phyloP scores from a whole-genome alignment of 768 basidiomycete species.

The Plicaturopsis crispa region DNA sequence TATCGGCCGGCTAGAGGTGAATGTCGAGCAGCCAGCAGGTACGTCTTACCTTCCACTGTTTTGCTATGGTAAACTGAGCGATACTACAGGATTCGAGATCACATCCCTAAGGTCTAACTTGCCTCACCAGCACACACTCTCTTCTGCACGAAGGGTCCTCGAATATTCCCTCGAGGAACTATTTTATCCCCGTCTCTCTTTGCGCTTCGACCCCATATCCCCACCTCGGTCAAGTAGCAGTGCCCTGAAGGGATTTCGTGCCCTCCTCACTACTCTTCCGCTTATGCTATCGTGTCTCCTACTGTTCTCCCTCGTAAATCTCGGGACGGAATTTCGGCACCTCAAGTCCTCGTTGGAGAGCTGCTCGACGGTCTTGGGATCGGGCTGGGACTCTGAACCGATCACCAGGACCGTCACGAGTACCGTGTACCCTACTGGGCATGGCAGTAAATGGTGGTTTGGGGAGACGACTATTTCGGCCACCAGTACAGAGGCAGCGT shows the following conservation, averaged over 20 bases:
- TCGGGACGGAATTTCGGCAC: slow-evolving; percentile 20
- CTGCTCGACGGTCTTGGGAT: slow-evolving; percentile 14
- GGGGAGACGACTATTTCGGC: slow-evolving; percentile 13
- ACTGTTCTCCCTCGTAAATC: slow-evolving; percentile 16
- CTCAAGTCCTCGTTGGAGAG: slow-evolving; percentile 19
- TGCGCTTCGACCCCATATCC: slow-evolving; percentile 18
- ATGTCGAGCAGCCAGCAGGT: slow-evolving; percentile 49
- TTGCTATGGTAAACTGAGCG: slow-evolving; percentile 1
- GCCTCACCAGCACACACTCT: slow-evolving; percentile 34
- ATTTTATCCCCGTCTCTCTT: slow-evolving; percentile 47
- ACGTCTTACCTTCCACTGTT: slow-evolving; percentile 13
- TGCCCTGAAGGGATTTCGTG: slow-evolving; percentile 7
- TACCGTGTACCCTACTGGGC: slow-evolving; percentile 21
- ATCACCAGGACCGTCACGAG: slow-evolving; percentile 31
- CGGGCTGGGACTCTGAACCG: slow-evolving; percentile 17
- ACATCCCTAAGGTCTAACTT: slow-evolving; percentile 47
- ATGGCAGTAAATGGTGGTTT: slow-evolving; percentile 17
- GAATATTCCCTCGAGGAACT: slow-evolving; percentile 51
- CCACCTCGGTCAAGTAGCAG: slow-evolving; percentile 8
- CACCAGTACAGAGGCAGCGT: slow-evolving; percentile 7
- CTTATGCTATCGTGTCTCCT: slow-evolving; percentile 19
- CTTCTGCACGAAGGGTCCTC: slow-evolving; percentile 39
- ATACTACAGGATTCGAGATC: slow-evolving; percentile 32
- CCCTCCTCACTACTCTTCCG: slow-evolving; percentile 18
- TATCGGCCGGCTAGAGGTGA: slow-evolving; percentile 58